Evolutionary conservation across 345 rosid genomes (phyloP), one percentile per base, ranked within the genome.

Genomic region (Iberis pinnata): DNA sequence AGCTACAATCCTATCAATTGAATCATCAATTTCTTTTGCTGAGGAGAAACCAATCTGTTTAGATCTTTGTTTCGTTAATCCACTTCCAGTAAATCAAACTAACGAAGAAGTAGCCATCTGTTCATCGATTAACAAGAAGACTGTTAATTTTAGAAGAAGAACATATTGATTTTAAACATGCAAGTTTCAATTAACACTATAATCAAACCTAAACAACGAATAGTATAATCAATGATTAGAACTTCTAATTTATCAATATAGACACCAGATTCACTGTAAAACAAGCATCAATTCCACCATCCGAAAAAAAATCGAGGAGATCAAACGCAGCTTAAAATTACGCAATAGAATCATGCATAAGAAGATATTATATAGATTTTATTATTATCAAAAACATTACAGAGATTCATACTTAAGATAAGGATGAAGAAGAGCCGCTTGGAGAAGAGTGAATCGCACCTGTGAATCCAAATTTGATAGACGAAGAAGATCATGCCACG

Each of bases 1-100:
- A 45, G 97, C 97, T 53, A 89, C 97, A 57, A 89, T 89, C 68
- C 97, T 77, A 72, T 89, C 97, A 67, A 89, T 89, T 15, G 97
- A 84, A 69, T 89, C 97, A 64, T 89, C 97, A 52, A 89, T 76
- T 67, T 89, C 97, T 77, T 86, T 89, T 14, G 95, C 76, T 37
- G 79, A 65, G 48, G 79, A 60, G 53, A 67, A 44, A 4, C 67
- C 53, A 60, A 73, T 41, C 54, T 61, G 58, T 52, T 65, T 76
- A 12, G 58, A 9, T 32, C 3, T 32, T 3, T 32, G 37, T 2
- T 9, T 4, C 10, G 37, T 2, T 32, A 32, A 32, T 32, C 80
- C 70, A 46, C 53, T 78, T 8, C 88, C 86, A 5, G 76, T 65
- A 49, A 79, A 75, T 61, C 90, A 82, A 11, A 88, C 75, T 24